Percentiles rank a stretch among this genome's conserved stretches.
phyloP scores from a whole-genome alignment of 1,284 basidiomycete genomes.

The Serendipita sp. region DNA sequence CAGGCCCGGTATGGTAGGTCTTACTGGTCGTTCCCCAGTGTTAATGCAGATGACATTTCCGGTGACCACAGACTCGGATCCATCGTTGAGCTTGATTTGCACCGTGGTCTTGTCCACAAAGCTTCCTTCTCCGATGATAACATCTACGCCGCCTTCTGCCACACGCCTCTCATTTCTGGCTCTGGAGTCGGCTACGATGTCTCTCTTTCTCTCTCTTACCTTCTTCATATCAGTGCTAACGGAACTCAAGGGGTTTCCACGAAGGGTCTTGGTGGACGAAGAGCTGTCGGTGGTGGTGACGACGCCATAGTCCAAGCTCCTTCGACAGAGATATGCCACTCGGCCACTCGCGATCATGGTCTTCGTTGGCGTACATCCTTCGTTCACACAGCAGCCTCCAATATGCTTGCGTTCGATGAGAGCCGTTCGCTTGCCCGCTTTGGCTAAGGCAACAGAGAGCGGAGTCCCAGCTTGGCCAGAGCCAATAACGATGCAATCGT shows the following conservation, averaged over 20 bases:
- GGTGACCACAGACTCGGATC: background rate
- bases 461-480: constrained; percentile 8
- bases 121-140: background rate
- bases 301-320: constrained; percentile 1
- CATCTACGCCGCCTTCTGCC: background rate
- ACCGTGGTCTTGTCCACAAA: background rate
- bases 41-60: constrained; percentile 3
- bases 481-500: constrained; percentile 5
- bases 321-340: constrained; percentile 4
- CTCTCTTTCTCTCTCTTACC: constrained; percentile 2
- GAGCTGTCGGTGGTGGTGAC: background rate
- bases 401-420: constrained; percentile 6
- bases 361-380: constrained; percentile 6
- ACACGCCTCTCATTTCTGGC: background rate
- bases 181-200: background rate
- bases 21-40: background rate
- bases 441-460: background rate
- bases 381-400: constrained; percentile 8
- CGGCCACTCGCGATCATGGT: constrained; percentile 7
- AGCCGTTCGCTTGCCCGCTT: constrained; percentile 4
- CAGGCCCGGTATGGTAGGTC: background rate
- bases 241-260: background rate
- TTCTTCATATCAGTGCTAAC: background rate
- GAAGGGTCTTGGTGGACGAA: background rate
- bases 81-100: background rate